Percentiles rank a stretch among this genome's conserved stretches.
phyloP scores from a whole-genome alignment of 2,329 filamentous ascomycete genomes.

The Hypoxylon sp. region DNA sequence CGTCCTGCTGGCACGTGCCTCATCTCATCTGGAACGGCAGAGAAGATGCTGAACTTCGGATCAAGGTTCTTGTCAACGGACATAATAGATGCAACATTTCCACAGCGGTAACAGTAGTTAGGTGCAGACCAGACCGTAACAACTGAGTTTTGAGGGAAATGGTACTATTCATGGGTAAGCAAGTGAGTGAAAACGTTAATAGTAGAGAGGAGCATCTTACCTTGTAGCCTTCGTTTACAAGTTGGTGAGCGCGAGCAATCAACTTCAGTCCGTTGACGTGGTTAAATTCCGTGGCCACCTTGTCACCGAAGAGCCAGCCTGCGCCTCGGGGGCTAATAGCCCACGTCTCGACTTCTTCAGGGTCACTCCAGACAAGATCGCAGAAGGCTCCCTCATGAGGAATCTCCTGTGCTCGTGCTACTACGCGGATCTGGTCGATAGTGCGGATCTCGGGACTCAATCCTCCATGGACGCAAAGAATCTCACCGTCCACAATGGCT shows the following conservation, averaged over 20 bases:
- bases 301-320: constrained; percentile 97
- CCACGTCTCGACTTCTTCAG: constrained; percentile 97
- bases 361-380: constrained; percentile 97
- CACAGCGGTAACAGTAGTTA: constrained; percentile 95
- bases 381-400: constrained; percentile 99
- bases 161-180: constrained; percentile 72
- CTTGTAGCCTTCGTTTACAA: constrained; percentile 99
- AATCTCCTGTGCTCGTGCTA: constrained; percentile 97
- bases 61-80: constrained; percentile 87
- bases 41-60: constrained; percentile 93
- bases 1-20: constrained; percentile 82
- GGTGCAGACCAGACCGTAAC: constrained; percentile 99
- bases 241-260: constrained; percentile 96
- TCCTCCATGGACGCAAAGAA: constrained; percentile 97
- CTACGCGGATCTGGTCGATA: constrained; percentile 99
- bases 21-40: constrained; percentile 87
- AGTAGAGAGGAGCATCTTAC: constrained; percentile 74
- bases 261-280: constrained; percentile 97
- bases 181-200: constrained; percentile 19
- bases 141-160: constrained; percentile 94
- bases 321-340: constrained; percentile 93
- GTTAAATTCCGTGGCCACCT: constrained; percentile 97
- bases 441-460: constrained; percentile 92
- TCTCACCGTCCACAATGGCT: constrained; percentile 97
- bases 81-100: constrained; percentile 97